Conservation (phyloP, 1,139 yeast genomes). For the Hyphopichia fennica region DNA sequence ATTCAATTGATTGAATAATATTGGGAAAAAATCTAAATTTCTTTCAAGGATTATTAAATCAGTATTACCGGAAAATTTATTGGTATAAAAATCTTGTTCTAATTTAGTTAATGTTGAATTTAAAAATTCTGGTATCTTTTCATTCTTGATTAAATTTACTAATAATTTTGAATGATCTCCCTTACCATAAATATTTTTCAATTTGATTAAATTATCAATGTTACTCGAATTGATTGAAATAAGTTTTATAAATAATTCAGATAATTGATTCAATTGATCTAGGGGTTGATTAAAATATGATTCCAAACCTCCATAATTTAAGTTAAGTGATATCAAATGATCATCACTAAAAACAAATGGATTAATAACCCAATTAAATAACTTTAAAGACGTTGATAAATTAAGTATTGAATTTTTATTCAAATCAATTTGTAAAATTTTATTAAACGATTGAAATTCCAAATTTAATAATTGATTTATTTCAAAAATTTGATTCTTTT, state of each 20-base stretch:
- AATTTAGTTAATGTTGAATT: constrained; percentile 27
- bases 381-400: constrained; percentile 21
- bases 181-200: constrained; percentile 39
- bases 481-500: constrained; percentile 27
- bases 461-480: constrained; percentile 13
- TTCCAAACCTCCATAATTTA: constrained; percentile 20
- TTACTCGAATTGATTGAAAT: constrained; percentile 16
- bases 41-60: constrained; percentile 80
- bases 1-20: constrained; percentile 72
- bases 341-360: constrained; percentile 32
- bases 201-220: constrained; percentile 21
- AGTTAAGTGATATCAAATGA: constrained; percentile 18
- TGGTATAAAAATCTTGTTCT: constrained; percentile 38
- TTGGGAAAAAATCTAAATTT: constrained; percentile 68
- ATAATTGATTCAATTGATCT: constrained; percentile 27
- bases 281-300: constrained; percentile 39
- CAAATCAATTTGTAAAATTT: not conserved
- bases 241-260: constrained; percentile 24
- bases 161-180: constrained; percentile 41
- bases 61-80: constrained; percentile 41
- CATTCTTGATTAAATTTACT: constrained; percentile 23
- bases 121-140: constrained; percentile 29
- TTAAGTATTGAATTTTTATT: constrained; percentile 8
- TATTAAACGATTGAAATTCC: not conserved
- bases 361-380: constrained; percentile 33